Conservation (phyloP, 2,329 filamentous ascomycete species). For the Colletotrichum navitas region DNA sequence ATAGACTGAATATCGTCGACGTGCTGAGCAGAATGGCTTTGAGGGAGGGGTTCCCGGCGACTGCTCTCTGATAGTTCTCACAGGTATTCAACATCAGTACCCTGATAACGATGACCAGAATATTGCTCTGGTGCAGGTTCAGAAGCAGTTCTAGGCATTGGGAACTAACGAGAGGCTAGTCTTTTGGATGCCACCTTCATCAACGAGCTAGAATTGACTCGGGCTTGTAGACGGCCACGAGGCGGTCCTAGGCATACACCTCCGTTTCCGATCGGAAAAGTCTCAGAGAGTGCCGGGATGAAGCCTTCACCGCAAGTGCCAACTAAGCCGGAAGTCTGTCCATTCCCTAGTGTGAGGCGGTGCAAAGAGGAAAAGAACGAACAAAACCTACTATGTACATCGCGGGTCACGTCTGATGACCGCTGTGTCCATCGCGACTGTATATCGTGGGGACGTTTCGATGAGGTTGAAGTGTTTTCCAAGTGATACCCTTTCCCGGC, state of each 20-base stretch:
- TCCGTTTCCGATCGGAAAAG: constrained; percentile 3
- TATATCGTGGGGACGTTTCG: constrained; percentile 6
- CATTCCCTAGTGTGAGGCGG: not conserved
- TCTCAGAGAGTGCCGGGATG: not conserved
- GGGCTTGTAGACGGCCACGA: constrained; percentile 20
- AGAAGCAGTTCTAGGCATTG: constrained; percentile 24
- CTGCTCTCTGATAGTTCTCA: not conserved
- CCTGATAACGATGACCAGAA: constrained; percentile 12
- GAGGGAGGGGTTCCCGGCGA: constrained; percentile 1
- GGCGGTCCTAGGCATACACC: not conserved
- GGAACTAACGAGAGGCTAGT: constrained; percentile 22
- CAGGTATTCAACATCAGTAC: not conserved
- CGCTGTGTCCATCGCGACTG: not conserved
- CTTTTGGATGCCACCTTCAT: constrained; percentile 16
- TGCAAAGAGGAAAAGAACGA: not conserved
- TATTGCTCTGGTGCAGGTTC: constrained; percentile 25
- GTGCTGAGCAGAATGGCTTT: constrained; percentile 2
- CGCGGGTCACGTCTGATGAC: constrained; percentile 3
- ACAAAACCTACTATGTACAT: not conserved
- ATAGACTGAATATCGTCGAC: not conserved
- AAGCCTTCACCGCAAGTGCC: constrained; percentile 9
- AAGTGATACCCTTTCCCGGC: constrained; percentile 15
- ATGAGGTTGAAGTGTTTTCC: constrained; percentile 12
- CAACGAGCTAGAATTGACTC: constrained; percentile 17
- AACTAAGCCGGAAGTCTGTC: not conserved